A percentile compares a stretch with the other conserved stretches of the same genome.
These are phyloP conservation scores for Malus hybrid DNA, from an alignment of 331 rosid genomes.

Conservation along the genomic window DNA sequence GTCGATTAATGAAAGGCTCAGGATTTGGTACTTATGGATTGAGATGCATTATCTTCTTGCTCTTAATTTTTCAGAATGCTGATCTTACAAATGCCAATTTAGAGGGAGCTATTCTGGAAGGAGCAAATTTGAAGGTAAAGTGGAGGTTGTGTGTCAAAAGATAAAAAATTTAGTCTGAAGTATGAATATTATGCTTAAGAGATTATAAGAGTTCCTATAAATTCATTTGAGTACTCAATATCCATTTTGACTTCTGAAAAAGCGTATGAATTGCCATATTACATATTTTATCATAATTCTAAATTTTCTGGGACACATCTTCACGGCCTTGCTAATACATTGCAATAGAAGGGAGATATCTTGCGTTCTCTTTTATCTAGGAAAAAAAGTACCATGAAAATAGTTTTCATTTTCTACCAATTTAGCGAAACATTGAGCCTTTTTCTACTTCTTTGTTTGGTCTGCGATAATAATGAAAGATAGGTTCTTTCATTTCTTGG, in stretches of 20 bases:
- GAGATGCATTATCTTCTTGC: not conserved
- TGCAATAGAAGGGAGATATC: not conserved
- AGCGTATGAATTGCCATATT: not conserved
- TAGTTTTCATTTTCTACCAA: not conserved
- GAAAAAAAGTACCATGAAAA: not conserved
- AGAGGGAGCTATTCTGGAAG: slow-evolving; percentile 90
- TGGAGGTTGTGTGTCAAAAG: not conserved
- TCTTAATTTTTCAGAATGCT: slow-evolving; percentile 54
- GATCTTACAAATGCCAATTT: slow-evolving; percentile 90
- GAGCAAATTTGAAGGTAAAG: slow-evolving; percentile 90
- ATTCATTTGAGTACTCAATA: not conserved
- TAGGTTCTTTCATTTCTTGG: not conserved
- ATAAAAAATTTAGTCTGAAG: not conserved
- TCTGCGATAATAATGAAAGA: not conserved
- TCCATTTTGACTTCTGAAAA: not conserved
- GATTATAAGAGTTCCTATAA: not conserved
- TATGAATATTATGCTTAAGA: not conserved
- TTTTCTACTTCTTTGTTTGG: not conserved
- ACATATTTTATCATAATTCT: not conserved
- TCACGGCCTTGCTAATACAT: not conserved
- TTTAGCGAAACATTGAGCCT: not conserved
- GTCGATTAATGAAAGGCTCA: not conserved
- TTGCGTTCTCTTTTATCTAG: not conserved
- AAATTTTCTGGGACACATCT: not conserved
- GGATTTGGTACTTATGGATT: not conserved